phyloP scores from a whole-genome alignment of 768 basidiomycete species.

The Mycena polygramma region DNA sequence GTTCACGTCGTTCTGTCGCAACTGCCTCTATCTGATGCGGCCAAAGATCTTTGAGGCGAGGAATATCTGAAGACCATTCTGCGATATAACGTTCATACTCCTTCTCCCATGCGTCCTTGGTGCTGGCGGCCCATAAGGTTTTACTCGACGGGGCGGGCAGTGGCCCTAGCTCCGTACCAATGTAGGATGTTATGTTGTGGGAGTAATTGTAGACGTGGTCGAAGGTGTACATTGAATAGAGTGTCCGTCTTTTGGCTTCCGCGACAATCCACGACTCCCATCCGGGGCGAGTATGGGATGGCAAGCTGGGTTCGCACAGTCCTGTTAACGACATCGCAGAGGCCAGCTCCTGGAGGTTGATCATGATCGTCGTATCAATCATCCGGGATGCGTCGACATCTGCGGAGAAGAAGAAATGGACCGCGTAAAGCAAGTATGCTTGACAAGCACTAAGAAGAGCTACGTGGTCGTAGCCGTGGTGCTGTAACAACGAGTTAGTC shows the following conservation, averaged over 20 bases:
- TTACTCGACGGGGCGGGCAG: slow-evolving; percentile 15
- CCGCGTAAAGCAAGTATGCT: slow-evolving; percentile 31
- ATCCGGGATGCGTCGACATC: slow-evolving; percentile 13
- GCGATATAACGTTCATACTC: slow-evolving; percentile 11
- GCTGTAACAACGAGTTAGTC: slow-evolving; percentile 6
- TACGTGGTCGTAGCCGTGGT: slow-evolving; percentile 23
- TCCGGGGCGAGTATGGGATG: background rate
- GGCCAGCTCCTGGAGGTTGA: slow-evolving; percentile 32
- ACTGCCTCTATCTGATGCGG: slow-evolving; percentile 11
- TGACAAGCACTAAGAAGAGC: slow-evolving; percentile 32
- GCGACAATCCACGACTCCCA: slow-evolving; percentile 30
- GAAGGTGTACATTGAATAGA: slow-evolving; percentile 29
- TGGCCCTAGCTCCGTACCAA: slow-evolving; percentile 27
- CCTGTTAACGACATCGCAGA: slow-evolving; percentile 23
- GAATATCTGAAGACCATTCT: slow-evolving; percentile 20
- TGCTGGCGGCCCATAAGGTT: slow-evolving; percentile 23
- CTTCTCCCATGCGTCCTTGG: slow-evolving; percentile 13
- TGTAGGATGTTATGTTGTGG: slow-evolving; percentile 20
- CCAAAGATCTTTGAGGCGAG: slow-evolving; percentile 29
- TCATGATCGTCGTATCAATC: slow-evolving; percentile 26
- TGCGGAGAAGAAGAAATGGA: slow-evolving; percentile 25
- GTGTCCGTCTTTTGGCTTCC: slow-evolving; percentile 32
- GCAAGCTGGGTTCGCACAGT: too few relatives aligned
- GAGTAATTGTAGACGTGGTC: slow-evolving; percentile 25
- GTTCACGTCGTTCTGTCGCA: slow-evolving; percentile 8